Conservation (phyloP, 2,329 filamentous ascomycete species). For the Paradendryphiella salina region DNA sequence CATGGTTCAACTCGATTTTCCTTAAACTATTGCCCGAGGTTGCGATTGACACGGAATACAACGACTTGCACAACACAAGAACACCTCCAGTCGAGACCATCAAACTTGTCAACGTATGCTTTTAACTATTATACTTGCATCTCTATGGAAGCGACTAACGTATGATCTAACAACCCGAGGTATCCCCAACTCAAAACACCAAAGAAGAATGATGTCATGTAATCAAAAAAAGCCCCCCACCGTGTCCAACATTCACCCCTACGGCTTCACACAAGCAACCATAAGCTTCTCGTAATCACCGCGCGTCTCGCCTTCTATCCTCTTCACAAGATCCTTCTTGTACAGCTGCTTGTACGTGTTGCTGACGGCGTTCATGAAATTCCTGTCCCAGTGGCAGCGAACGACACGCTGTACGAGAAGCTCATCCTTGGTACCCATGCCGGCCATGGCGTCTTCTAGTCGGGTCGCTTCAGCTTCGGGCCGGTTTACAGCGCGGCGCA, state of each 20-base stretch:
- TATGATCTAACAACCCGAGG: background rate
- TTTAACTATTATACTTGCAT: no score
- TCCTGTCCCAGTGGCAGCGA: slow-evolving; percentile 79
- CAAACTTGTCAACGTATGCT: no score
- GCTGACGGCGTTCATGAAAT: slow-evolving; percentile 75
- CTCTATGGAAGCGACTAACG: no score
- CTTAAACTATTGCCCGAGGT: no score
- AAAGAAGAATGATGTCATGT: slow-evolving; percentile 4
- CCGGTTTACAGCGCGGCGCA: slow-evolving; percentile 76
- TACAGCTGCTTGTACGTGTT: slow-evolving; percentile 74
- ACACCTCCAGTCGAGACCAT: no score
- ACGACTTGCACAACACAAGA: no score
- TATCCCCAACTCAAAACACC: background rate
- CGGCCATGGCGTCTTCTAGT: slow-evolving; percentile 86
- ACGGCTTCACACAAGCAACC: slow-evolving; percentile 63
- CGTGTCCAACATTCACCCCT: background rate
- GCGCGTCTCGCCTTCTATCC: slow-evolving; percentile 81
- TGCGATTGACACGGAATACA: no score
- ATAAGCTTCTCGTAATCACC: slow-evolving; percentile 79
- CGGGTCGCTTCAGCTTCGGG: slow-evolving; percentile 80
- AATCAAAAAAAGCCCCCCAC: background rate
- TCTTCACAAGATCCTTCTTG: slow-evolving; percentile 65
- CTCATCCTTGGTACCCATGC: slow-evolving; percentile 82
- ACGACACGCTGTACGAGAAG: slow-evolving; percentile 78
- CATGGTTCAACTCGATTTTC: no score